Evolutionary conservation across 148 eudicot genomes (phyloP), one percentile per base, ranked within the genome.

Genomic region (Amaranthus cruentus): DNA sequence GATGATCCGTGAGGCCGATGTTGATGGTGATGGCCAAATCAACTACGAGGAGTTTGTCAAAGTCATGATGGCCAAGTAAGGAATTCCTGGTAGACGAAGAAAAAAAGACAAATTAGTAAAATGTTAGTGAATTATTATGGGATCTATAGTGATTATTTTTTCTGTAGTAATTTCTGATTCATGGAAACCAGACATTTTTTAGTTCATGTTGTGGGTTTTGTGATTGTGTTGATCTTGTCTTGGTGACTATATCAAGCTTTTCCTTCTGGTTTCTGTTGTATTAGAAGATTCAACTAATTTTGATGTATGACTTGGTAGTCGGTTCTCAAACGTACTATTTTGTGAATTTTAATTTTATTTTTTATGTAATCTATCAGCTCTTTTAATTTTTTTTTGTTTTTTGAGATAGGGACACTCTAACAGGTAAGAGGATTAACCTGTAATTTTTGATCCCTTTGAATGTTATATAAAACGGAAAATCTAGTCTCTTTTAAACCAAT

Each of bases 1-100:
- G 85, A 89, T 89, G 94, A 89, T 89, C 68, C 70, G 92, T 70
- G 92, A 88, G 73, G 92, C 92, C 42, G 92, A 88, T 76, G 92
- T 88, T 2, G 94, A 89, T 57, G 94, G 94, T 9, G 94, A 89
- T 54, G 94, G 94, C 44, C 94, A 89, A 68, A 89, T 89, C 76
- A 89, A 89, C 79, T 89, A 89, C 14, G 94, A 89, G 69, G 94
- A 89, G 88, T 89, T 89, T 73, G 91, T 87, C 49, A 87, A 87
- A 83, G 87, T 87, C 55, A 87, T 87, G 91, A 87, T 87, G 90
- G 90, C 88, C 59, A 87, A 87, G 85, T 87, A 43, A 85, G 66
- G 64, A 59, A 68, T 65, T 49, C 64, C 68, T 5, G 7, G 57
- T 28, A 50, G 43, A 11, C 38, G 38, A 28, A 28, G 3, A 0